Conservation (phyloP, 2,329 filamentous ascomycete species). For the Ceratocystis ficicola region DNA sequence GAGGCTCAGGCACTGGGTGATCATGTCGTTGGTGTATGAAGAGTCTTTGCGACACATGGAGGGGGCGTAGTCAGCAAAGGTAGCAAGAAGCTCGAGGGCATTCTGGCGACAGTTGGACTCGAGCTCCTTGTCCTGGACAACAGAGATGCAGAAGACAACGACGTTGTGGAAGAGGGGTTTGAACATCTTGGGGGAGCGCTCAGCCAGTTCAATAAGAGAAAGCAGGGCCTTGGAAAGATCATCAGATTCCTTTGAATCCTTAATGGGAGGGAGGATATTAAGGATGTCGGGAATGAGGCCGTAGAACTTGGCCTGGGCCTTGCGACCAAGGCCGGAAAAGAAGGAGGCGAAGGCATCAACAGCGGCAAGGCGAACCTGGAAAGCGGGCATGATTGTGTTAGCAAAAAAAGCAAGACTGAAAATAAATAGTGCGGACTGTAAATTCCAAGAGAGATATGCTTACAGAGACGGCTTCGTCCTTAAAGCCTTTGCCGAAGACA, state of each 20-base stretch:
- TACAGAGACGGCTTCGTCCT: conserved; percentile 72
- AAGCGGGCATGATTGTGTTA: neutral
- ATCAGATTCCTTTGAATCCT: conserved; percentile 80
- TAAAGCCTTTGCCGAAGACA: conserved; percentile 85
- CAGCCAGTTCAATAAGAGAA: conserved; percentile 85
- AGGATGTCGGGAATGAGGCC: conserved; percentile 78
- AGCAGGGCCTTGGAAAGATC: conserved; percentile 82
- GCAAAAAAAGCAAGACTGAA: neutral
- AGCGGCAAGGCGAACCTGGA: conserved; percentile 73
- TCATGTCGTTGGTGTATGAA: conserved; percentile 91
- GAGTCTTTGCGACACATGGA: conserved; percentile 89
- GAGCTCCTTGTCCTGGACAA: conserved; percentile 92
- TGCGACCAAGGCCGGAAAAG: conserved; percentile 83
- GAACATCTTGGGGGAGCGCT: conserved; percentile 95
- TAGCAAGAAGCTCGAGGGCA: conserved; percentile 91
- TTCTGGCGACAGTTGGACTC: conserved; percentile 86
- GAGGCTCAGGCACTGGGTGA: conserved; percentile 90
- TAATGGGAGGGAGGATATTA: conserved; percentile 87
- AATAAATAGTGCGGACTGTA: neutral
- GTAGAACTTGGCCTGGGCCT: conserved; percentile 79
- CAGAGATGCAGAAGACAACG: conserved; percentile 82
- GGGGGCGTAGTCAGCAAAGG: conserved; percentile 88
- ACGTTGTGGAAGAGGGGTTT: conserved; percentile 85
- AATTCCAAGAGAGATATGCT: conserved; percentile 25
- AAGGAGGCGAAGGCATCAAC: conserved; percentile 97